Evolutionary conservation across 2,329 filamentous ascomycete species (phyloP).

Genomic region (Passalora sequoiae): DNA sequence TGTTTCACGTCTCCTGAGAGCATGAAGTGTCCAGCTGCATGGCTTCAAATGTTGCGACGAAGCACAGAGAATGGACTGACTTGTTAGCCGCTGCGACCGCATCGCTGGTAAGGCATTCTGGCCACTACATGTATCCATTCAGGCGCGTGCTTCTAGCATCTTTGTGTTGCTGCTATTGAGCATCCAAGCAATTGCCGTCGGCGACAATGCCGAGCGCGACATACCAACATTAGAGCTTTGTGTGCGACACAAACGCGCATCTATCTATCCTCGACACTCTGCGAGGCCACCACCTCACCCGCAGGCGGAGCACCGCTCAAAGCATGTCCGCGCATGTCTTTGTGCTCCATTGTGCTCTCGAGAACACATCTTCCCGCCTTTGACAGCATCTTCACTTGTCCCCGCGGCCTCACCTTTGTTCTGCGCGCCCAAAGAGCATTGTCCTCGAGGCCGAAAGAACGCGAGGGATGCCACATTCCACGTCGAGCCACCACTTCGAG

Average conservation of each 20-base stretch:
- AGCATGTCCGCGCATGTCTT: conserved; percentile 7
- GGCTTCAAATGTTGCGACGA: too few species aligned
- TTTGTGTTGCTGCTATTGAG: neutral
- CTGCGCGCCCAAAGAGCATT: neutral
- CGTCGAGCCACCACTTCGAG: conserved; percentile 2
- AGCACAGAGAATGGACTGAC: neutral
- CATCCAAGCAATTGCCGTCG: conserved; percentile 1
- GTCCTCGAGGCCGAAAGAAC: neutral
- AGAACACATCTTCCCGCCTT: too few species aligned
- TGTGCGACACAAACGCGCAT: too few species aligned
- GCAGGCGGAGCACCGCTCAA: too few species aligned
- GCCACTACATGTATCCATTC: too few species aligned
- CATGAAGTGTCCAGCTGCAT: too few species aligned
- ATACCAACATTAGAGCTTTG: neutral
- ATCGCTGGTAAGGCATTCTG: too few species aligned
- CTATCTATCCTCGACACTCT: too few species aligned
- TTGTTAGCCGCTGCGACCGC: neutral
- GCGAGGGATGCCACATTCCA: conserved; percentile 6
- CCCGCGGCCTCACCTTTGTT: neutral
- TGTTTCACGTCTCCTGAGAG: too few species aligned
- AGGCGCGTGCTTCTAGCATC: neutral
- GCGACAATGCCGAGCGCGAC: neutral
- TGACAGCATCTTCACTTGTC: too few species aligned
- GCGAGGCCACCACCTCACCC: too few species aligned
- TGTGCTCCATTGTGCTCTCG: neutral